Percentiles rank a stretch among this genome's conserved stretches.
Conservation (phyloP, 805 yeast species). For the Candida boleticola region DNA sequence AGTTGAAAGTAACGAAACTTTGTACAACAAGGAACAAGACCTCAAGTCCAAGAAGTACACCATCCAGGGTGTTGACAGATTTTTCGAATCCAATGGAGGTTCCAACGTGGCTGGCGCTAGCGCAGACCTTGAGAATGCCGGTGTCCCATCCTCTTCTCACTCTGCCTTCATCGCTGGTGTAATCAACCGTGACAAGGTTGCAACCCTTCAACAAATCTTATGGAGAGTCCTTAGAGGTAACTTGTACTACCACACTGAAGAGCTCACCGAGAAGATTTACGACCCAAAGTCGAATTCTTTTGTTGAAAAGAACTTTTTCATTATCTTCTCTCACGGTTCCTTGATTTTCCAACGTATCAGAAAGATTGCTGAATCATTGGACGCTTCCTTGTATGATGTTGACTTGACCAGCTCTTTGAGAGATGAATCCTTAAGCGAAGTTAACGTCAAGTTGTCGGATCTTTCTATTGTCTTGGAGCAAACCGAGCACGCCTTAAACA, state of each 20-base stretch:
- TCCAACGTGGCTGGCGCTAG: slow-evolving; percentile 16
- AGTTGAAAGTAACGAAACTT: slow-evolving; percentile 62
- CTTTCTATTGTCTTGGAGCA: slow-evolving; percentile 34
- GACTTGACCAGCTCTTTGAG: slow-evolving; percentile 36
- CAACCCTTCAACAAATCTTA: slow-evolving; percentile 71
- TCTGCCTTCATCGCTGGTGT: slow-evolving; percentile 73
- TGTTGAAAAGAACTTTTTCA: slow-evolving; percentile 76
- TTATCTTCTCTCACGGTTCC: slow-evolving; percentile 89
- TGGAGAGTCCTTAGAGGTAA: slow-evolving; percentile 96
- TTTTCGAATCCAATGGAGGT: slow-evolving; percentile 33
- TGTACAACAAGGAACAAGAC: slow-evolving; percentile 60
- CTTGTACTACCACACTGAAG: slow-evolving; percentile 70
- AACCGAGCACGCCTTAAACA: slow-evolving; percentile 57
- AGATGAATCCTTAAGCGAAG: slow-evolving; percentile 26
- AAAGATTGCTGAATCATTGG: slow-evolving; percentile 86
- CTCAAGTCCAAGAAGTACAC: slow-evolving; percentile 68
- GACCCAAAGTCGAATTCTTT: slow-evolving; percentile 56
- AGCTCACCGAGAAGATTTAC: slow-evolving; percentile 65
- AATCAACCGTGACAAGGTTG: slow-evolving; percentile 66
- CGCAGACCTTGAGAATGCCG: slow-evolving; percentile 39
- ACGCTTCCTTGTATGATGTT: slow-evolving; percentile 71
- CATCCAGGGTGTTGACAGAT: slow-evolving; percentile 34
- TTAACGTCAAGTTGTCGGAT: slow-evolving; percentile 28
- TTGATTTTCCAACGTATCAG: slow-evolving; percentile 68
- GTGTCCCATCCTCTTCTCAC: slow-evolving; percentile 17